These are phyloP conservation scores for Candida chauliodis DNA, from an alignment of 805 yeast genomes.

Conservation along the genomic window DNA sequence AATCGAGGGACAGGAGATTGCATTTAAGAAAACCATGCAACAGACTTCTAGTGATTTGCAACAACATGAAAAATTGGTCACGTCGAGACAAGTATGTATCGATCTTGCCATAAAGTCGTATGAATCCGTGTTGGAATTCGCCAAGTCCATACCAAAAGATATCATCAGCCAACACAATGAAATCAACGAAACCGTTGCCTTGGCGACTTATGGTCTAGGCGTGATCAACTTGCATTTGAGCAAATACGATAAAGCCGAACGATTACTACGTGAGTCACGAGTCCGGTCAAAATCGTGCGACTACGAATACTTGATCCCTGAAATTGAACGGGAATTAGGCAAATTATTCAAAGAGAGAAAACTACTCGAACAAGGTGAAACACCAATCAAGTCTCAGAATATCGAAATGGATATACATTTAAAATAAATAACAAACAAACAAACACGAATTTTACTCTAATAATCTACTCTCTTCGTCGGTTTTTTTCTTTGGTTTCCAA, in stretches of 20 bases:
- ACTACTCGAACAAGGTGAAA: slow-evolving; percentile 8
- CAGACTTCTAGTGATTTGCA: neutral
- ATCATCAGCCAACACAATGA: slow-evolving; percentile 15
- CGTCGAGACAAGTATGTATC: slow-evolving; percentile 22
- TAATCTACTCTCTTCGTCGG: slow-evolving; percentile 4
- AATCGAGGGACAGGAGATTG: slow-evolving; percentile 47
- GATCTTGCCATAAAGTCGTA: slow-evolving; percentile 30
- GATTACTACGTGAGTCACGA: slow-evolving; percentile 63
- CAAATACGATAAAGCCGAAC: slow-evolving; percentile 53
- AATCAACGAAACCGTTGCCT: slow-evolving; percentile 65
- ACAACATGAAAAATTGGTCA: slow-evolving; percentile 9
- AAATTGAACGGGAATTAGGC: slow-evolving; percentile 62
- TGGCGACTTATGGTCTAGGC: slow-evolving; percentile 83
- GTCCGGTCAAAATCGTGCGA: slow-evolving; percentile 66
- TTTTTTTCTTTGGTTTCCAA: neutral
- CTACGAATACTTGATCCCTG: slow-evolving; percentile 56
- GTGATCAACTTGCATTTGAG: slow-evolving; percentile 66
- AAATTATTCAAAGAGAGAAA: slow-evolving; percentile 44
- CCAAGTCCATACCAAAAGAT: slow-evolving; percentile 29
- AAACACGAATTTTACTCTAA: too few species aligned
- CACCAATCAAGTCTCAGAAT: slow-evolving; percentile 8
- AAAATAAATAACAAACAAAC: too few species aligned
- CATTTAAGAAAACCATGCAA: slow-evolving; percentile 17
- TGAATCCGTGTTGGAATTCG: slow-evolving; percentile 31
- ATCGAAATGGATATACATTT: slow-evolving; percentile 25